Evolutionary conservation across 768 basidiomycete genomes (phyloP), one percentile per base, ranked within the genome.

Genomic region (Russula ochroleuca): DNA sequence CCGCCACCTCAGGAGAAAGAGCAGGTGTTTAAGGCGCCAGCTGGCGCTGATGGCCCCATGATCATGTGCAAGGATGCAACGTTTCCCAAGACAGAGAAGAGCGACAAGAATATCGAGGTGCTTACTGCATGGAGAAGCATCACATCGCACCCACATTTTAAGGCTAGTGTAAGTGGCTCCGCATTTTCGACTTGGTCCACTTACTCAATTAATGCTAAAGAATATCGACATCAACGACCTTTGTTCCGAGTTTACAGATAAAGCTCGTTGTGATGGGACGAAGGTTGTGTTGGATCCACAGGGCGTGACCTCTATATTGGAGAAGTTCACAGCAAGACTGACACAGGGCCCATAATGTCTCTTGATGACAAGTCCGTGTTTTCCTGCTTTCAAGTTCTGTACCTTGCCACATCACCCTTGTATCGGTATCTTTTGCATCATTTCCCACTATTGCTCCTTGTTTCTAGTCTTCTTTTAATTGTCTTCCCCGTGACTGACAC

Each of bases 181-280:
- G 45, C 37, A 59, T 64, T 61, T 48, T 11, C 14, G 48, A 9
- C 55, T 43, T 37, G 14, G 1, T 50, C 48, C 25, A 17, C 11
- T 37, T 33, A 57, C 57, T 53, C 17, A 23, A 38, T 41, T 8
- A 7, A 25, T 48, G 28, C 33, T 57, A 62, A 70, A 91, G 86
- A 87, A 90, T 69, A 78, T 83, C 43, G 92, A 93, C 70, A 84
- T 93, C 62, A 90, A 87, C 68, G 81, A 87, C 53, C 77, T 94
- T 25, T 94, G 92, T 71, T 69, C 83, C 8, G 88, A 92, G 73
- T 91, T 94, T 71, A 82, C 89, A 51, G 81, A 74, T 70, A 93
- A 94, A 76, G 92, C 92, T 52, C 80, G 84, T 50, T 94, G 92
- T 70, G 91, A 92, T 64, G 92, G 92, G 41, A 85, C 84, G 31